Base-by-base conservation (phyloP, 768 basidiomycete genomes). In the Mycena latifolia region DNA sequence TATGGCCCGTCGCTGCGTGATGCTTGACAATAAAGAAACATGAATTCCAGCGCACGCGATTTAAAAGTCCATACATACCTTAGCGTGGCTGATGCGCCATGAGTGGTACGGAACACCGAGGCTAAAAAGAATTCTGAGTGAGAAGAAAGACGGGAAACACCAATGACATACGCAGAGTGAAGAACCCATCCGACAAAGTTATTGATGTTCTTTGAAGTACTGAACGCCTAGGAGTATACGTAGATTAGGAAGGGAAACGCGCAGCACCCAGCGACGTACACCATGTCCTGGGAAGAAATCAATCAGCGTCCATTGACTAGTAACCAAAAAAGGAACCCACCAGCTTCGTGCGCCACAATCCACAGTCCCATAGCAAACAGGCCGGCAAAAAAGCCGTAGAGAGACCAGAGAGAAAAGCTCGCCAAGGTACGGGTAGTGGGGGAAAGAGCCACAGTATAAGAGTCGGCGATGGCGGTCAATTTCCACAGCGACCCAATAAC, bases 61-160 rank as follows among this genome's bases (percentile, higher is more conserved):
- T 5, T 33, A 18, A 39, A 39, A 39, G 6, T 50, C 7, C 7
- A 11, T 25, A 20, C 20, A 22, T n/a, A 43, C 41, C 77, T 95
- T 93, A 25, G 87, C 94, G 76, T 99, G 97, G 8, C 90, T 91
- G 75, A 98, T 94, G 68, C 95, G 88, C 97, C 96, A 99, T 5
- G 95, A 93, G 76, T 98, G 95, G 81, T 95, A 99, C 3, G 97
- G 97, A 18, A 99, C 96, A 46, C 96, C 92, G 61, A 98, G 88
- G 54, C 93, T 94, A 67, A 46, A 73, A 50, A 48, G 62, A 17
- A 24, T 5, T 33, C 2, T 63, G 33, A 72, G 56, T 55, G 67
- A 70, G 72, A 9, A 24, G 76, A 61, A 72, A 73, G 74, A 67
- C 58, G 57, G 63, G 58, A 57, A 54, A 18, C 27, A 33, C 31